Percentiles rank a stretch among this genome's conserved stretches.
phyloP scores from a whole-genome alignment of 768 basidiomycete genomes.

The Amanita phalloides region DNA sequence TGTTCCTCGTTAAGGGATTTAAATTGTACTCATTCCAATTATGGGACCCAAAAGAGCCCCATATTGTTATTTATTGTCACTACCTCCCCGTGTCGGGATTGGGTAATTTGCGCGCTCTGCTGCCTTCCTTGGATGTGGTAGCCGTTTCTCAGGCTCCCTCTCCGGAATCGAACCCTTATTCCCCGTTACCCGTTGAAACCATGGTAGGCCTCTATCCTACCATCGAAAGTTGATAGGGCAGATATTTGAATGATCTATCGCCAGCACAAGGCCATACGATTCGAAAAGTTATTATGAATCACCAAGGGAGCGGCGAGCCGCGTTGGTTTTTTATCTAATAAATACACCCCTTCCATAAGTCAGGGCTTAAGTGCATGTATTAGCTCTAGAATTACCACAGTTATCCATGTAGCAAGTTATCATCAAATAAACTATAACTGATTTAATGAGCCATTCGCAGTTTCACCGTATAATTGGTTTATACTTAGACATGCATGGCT shows the following conservation, averaged over 20 bases:
- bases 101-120: no score
- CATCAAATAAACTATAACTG: slow-evolving; percentile 79
- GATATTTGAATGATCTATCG: slow-evolving; percentile 54
- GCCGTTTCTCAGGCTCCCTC: no score
- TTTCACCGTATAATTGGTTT: slow-evolving; percentile 67
- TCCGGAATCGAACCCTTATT: slow-evolving; percentile 34
- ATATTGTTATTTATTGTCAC: no score
- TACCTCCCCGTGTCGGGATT: no score
- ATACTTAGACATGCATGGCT: slow-evolving; percentile 79
- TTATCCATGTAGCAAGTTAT: slow-evolving; percentile 68
- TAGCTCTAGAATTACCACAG: slow-evolving; percentile 75
- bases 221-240: slow-evolving; percentile 73
- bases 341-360: slow-evolving; percentile 66
- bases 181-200: slow-evolving; percentile 72
- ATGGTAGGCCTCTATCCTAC: slow-evolving; percentile 69
- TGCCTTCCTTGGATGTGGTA: no score
- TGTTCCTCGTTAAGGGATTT: no score
- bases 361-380: slow-evolving; percentile 61
- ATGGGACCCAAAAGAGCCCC: no score
- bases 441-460: slow-evolving; percentile 79
- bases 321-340: slow-evolving; percentile 70
- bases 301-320: slow-evolving; percentile 53
- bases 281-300: slow-evolving; percentile 71
- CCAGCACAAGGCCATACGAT: slow-evolving; percentile 64
- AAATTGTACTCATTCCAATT: no score